These are phyloP conservation scores for Helotiales sp. DNA, from an alignment of 2,329 filamentous ascomycete genomes.

Conservation along the genomic window DNA sequence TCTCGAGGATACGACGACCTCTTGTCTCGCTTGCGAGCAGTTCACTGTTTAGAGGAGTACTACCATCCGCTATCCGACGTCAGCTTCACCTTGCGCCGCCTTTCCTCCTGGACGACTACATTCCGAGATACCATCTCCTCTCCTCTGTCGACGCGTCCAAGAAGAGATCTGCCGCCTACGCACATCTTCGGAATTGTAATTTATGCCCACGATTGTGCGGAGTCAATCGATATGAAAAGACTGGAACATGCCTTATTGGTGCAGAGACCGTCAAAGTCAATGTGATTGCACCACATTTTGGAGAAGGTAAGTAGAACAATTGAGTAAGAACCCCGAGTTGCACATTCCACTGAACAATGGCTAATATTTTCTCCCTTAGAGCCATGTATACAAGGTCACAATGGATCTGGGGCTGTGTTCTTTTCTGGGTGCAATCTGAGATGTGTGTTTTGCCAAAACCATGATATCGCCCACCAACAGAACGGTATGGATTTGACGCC, in stretches of 20 bases:
- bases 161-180: constrained; percentile 73
- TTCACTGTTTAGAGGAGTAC: neutral
- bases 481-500: constrained; percentile 79
- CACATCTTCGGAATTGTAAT: constrained; percentile 77
- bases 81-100: constrained; percentile 55
- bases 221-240: constrained; percentile 78
- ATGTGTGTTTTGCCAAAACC: constrained; percentile 79
- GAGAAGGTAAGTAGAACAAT: constrained; percentile 55
- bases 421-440: constrained; percentile 47
- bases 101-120: constrained; percentile 74
- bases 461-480: constrained; percentile 80
- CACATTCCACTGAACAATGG: neutral
- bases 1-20: neutral
- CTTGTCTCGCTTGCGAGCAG: neutral
- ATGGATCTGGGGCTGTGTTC: constrained; percentile 76
- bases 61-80: neutral
- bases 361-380: constrained; percentile 42
- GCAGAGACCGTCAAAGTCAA: constrained; percentile 74
- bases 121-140: constrained; percentile 69
- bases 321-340: constrained; percentile 3
- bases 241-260: constrained; percentile 77
- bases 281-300: constrained; percentile 83
- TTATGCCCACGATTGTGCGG: constrained; percentile 76
- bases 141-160: constrained; percentile 67
- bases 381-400: constrained; percentile 79